A percentile compares a stretch with the other conserved stretches of the same genome.
These are phyloP conservation scores for Yarrowia sp. DNA, from an alignment of 805 yeast genomes.

Conservation along the genomic window DNA sequence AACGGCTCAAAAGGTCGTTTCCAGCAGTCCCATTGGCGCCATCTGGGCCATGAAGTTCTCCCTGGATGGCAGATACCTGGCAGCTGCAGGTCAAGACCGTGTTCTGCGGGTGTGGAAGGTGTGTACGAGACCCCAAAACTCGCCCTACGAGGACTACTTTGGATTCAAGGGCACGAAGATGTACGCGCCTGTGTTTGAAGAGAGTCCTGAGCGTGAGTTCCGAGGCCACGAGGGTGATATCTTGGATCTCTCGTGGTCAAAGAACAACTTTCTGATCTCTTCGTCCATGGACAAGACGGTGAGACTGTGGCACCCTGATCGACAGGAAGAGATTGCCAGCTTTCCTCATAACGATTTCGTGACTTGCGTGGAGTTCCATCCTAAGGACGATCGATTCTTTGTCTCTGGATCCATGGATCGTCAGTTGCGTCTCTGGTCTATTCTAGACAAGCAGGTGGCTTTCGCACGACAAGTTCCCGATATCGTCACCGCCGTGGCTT, in stretches of 20 bases:
- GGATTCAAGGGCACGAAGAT: slow-evolving; percentile 42
- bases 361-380: slow-evolving; percentile 80
- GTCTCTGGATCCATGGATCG: slow-evolving; percentile 82
- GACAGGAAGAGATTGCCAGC: slow-evolving; percentile 64
- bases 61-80: slow-evolving; percentile 79
- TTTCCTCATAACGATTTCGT: slow-evolving; percentile 83
- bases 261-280: slow-evolving; percentile 77
- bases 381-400: slow-evolving; percentile 85
- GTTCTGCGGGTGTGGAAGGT: slow-evolving; percentile 79
- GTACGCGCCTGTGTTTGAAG: slow-evolving; percentile 81
- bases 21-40: slow-evolving; percentile 52
- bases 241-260: slow-evolving; percentile 85
- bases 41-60: slow-evolving; percentile 80
- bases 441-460: slow-evolving; percentile 71
- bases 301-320: slow-evolving; percentile 82
- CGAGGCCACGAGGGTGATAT: slow-evolving; percentile 74
- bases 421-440: slow-evolving; percentile 79
- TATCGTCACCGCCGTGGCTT: slow-evolving; percentile 74
- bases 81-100: slow-evolving; percentile 82
- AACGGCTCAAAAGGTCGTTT: slow-evolving; percentile 8
- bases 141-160: slow-evolving; percentile 17
- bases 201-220: slow-evolving; percentile 65
- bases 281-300: slow-evolving; percentile 88
- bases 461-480: slow-evolving; percentile 67
- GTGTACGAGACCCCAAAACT: slow-evolving; percentile 20